Conservation (phyloP, 176 grass and related monocot species). For the Carex scoparia region DNA sequence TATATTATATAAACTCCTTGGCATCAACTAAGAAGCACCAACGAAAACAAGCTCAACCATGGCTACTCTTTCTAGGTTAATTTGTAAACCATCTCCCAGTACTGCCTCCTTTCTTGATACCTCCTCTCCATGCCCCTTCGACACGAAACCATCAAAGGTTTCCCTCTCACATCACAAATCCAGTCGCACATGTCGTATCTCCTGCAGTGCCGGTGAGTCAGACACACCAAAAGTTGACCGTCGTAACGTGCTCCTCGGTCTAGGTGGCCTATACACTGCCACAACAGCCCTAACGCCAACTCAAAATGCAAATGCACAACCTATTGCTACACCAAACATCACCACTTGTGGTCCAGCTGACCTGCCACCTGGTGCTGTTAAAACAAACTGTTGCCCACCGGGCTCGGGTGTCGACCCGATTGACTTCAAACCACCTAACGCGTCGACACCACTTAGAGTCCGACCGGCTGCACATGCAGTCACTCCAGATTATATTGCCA, state of each 20-base stretch:
- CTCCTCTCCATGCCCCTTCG: conserved; percentile 25
- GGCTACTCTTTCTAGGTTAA: conserved; percentile 15
- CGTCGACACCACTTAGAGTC: conserved; percentile 16
- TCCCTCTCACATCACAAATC: neutral
- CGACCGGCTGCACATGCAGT: conserved; percentile 28
- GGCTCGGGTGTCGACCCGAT: conserved; percentile 2
- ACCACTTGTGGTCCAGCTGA: conserved; percentile 12
- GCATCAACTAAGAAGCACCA: neutral
- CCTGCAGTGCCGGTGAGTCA: conserved; percentile 3
- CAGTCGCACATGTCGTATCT: neutral
- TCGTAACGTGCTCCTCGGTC: conserved; percentile 24
- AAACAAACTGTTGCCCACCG: conserved; percentile 42
- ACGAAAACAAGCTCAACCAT: conserved; percentile 8
- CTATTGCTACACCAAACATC: conserved; percentile 28
- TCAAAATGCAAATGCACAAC: conserved; percentile 17
- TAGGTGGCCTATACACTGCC: conserved; percentile 25
- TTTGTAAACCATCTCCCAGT: neutral
- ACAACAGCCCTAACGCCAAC: conserved; percentile 6
- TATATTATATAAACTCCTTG: neutral
- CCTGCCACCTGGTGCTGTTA: conserved; percentile 20
- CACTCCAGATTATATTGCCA: conserved; percentile 18
- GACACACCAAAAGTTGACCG: conserved; percentile 18
- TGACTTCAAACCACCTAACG: conserved; percentile 19
- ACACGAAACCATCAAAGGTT: neutral
- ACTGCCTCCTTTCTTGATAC: neutral